phyloP scores from a whole-genome alignment of 305 asterid genomes.

The Solanum aculeatissimum region DNA sequence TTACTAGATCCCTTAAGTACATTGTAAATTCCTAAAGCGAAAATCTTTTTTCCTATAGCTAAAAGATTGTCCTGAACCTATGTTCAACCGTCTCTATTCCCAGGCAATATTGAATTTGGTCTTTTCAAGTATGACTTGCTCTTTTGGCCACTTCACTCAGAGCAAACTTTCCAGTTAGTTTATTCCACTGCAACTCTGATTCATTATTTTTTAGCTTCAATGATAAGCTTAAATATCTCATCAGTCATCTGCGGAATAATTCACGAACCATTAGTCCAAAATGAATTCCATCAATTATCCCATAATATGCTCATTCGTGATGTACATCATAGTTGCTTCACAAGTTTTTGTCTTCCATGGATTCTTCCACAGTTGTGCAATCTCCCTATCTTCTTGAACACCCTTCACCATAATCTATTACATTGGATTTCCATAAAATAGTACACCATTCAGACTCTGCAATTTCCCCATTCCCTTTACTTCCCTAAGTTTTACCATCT shows the following conservation, averaged over 20 bases:
- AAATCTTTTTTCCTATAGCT: background rate
- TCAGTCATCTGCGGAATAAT: background rate
- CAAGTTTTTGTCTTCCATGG: background rate
- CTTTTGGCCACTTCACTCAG: background rate
- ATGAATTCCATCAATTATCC: background rate
- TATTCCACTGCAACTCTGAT: background rate
- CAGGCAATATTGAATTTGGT: background rate
- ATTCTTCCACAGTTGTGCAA: background rate
- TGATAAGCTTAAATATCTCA: background rate
- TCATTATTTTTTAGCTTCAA: background rate
- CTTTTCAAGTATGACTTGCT: background rate
- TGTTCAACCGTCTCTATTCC: background rate
- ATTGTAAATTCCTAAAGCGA: background rate
- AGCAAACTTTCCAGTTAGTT: background rate
- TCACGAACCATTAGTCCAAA: background rate
- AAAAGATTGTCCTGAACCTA: background rate
- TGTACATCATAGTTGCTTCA: background rate
- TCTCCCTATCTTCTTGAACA: background rate
- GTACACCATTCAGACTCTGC: background rate
- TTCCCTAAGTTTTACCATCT: background rate
- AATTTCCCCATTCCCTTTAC: background rate
- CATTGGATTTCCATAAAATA: background rate
- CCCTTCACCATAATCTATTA: background rate
- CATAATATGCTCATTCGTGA: background rate
- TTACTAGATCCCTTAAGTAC: background rate